Evolutionary conservation across 2,329 filamentous ascomycete species (phyloP).

Genomic region (Fusarium cicatricum): DNA sequence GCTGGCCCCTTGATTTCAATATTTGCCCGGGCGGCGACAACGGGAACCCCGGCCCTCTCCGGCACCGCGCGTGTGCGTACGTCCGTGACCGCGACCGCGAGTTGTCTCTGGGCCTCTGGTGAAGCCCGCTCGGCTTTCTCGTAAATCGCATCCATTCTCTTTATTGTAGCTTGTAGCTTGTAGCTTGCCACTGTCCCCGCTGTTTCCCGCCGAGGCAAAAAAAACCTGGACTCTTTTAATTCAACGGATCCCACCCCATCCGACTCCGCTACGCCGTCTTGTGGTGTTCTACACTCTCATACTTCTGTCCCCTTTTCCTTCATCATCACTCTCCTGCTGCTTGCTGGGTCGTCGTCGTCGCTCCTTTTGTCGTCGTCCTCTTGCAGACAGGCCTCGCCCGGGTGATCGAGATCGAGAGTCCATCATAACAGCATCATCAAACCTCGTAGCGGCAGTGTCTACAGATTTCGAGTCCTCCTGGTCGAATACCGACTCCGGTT

Average conservation of each 20-base stretch:
- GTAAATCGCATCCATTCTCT: constrained; percentile 24
- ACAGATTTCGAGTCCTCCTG: neutral
- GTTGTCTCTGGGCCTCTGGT: neutral
- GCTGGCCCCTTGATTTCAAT: constrained; percentile 28
- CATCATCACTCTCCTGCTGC: constrained; percentile 13
- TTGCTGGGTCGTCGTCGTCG: constrained; percentile 6
- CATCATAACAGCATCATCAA: constrained; percentile 2
- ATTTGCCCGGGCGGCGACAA: constrained; percentile 1
- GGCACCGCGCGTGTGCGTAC: constrained; percentile 3
- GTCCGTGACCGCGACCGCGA: neutral
- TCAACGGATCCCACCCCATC: constrained; percentile 26
- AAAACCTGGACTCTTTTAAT: constrained; percentile 38
- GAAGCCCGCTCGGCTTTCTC: constrained; percentile 17
- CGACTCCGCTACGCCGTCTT: constrained; percentile 17
- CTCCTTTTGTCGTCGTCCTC: constrained; percentile 13
- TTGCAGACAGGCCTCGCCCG: constrained; percentile 25
- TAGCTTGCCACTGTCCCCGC: constrained; percentile 19
- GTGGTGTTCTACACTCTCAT: constrained; percentile 22
- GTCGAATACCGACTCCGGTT: constrained; percentile 5
- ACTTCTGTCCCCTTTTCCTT: constrained; percentile 9
- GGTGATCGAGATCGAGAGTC: constrained; percentile 23
- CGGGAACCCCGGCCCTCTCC: constrained; percentile 26
- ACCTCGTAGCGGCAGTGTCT: neutral
- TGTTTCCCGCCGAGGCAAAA: constrained; percentile 28
- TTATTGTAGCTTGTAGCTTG: constrained; percentile 5